These are phyloP conservation scores for Penicillium flavigenum DNA, from an alignment of 495 filamentous ascomycete genomes.

Conservation along the genomic window DNA sequence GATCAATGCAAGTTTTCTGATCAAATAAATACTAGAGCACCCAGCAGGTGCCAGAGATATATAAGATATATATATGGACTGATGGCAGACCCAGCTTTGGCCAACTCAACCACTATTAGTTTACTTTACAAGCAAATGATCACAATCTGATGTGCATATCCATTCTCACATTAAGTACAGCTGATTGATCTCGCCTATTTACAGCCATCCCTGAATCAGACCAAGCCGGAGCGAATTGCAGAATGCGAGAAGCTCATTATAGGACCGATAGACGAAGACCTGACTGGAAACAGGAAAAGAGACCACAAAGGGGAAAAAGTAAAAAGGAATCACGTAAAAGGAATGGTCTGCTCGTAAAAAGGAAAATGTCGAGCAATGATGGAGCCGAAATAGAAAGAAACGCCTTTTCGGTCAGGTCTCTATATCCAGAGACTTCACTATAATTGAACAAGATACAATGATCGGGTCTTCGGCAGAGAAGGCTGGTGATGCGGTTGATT, in stretches of 20 bases:
- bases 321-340: conserved; percentile 16
- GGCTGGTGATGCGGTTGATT: background rate
- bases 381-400: conserved; percentile 23
- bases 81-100: background rate
- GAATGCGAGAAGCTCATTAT: conserved; percentile 1
- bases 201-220: conserved; percentile 18
- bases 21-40: background rate
- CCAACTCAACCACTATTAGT: background rate
- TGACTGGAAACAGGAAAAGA: conserved; percentile 7
- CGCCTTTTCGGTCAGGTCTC: conserved; percentile 23
- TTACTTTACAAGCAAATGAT: background rate
- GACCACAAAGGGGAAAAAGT: conserved; percentile 6
- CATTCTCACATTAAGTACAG: conserved; percentile 41
- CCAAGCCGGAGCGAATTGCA: conserved; percentile 11
- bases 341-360: conserved; percentile 17
- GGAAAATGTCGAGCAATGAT: conserved; percentile 11
- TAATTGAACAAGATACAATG: conserved; percentile 7
- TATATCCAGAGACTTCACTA: conserved; percentile 3
- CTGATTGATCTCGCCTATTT: conserved; percentile 23
- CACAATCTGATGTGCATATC: conserved; percentile 22
- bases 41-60: background rate
- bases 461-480: background rate
- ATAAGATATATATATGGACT: background rate
- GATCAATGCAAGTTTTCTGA: background rate
- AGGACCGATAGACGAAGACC: conserved; percentile 6